Conservation (phyloP, 768 basidiomycete genomes). For the Sporobolomyces roseus region DNA sequence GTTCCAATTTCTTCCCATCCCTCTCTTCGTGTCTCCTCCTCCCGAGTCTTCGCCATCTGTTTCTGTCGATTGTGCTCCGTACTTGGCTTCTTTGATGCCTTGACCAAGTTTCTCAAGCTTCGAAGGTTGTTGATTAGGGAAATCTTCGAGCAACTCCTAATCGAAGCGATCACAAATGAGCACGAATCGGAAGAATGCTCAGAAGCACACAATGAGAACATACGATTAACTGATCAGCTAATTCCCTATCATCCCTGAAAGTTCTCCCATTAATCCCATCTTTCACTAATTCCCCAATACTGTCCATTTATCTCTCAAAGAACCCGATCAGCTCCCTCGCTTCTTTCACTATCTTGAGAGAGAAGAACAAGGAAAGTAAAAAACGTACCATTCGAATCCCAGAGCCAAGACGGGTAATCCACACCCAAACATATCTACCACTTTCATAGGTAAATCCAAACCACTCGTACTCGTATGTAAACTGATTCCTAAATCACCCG, state of each 20-base stretch:
- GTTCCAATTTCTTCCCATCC: too few relatives aligned
- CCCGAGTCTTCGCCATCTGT: too few relatives aligned
- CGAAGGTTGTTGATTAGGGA: too few relatives aligned
- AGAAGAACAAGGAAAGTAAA: not conserved
- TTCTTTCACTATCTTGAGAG: not conserved
- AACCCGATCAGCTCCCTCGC: not conserved
- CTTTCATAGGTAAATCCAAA: conserved; percentile 95
- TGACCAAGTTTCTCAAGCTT: too few relatives aligned
- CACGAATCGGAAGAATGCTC: too few relatives aligned
- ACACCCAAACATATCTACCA: conserved; percentile 99
- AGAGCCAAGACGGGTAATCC: conserved; percentile 88
- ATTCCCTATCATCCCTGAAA: conserved; percentile 64
- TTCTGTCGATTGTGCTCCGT: too few relatives aligned
- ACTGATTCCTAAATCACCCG: conserved; percentile 85
- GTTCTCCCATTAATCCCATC: conserved; percentile 77
- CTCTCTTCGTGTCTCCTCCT: too few relatives aligned
- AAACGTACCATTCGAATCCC: conserved; percentile 72
- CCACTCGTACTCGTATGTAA: conserved; percentile 86
- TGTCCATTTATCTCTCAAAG: conserved; percentile 48
- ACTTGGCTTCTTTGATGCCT: too few relatives aligned
- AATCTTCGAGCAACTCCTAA: too few relatives aligned
- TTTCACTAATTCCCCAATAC: conserved; percentile 80
- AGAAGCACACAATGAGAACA: too few relatives aligned
- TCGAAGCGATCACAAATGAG: too few relatives aligned
- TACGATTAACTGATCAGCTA: conserved; percentile 71